Conservation (phyloP, 2,329 filamentous ascomycete genomes). For the Phialophora tarda region DNA sequence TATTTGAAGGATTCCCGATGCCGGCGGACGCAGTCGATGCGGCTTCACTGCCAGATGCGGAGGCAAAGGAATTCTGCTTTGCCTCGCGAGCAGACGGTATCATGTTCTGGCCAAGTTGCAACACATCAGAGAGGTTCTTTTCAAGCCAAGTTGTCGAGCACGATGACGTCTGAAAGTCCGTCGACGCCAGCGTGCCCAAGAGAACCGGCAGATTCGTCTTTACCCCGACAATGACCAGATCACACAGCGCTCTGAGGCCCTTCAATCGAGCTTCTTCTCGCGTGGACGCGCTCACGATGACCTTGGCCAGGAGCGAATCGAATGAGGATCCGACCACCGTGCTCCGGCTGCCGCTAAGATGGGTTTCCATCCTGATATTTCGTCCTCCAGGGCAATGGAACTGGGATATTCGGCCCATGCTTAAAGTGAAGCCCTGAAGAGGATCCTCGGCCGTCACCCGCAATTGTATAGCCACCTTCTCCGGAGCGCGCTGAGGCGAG, state of each 20-base stretch:
- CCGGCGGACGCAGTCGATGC: too few relatives aligned
- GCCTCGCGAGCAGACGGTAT: too few relatives aligned
- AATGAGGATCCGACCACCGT: conserved; percentile 52
- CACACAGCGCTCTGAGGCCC: conserved; percentile 43
- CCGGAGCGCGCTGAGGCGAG: conserved; percentile 35
- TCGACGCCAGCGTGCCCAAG: too few relatives aligned
- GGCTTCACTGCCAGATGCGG: too few relatives aligned
- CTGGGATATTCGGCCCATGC: conserved; percentile 43
- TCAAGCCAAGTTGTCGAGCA: too few relatives aligned
- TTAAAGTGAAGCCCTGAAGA: conserved; percentile 46
- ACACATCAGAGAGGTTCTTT: too few relatives aligned
- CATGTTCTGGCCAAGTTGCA: too few relatives aligned
- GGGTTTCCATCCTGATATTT: conserved; percentile 51
- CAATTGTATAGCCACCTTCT: conserved; percentile 53
- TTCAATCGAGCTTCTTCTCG: conserved; percentile 46
- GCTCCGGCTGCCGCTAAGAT: conserved; percentile 45
- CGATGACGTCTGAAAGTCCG: too few relatives aligned
- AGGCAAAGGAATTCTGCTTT: too few relatives aligned
- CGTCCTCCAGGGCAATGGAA: conserved; percentile 7
- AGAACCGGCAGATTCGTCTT: conserved; percentile 41
- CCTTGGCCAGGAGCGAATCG: conserved; percentile 56
- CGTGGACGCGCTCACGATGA: conserved; percentile 53
- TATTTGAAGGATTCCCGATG: too few relatives aligned
- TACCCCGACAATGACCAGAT: conserved; percentile 72
- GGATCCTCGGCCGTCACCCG: conserved; percentile 55